These are phyloP conservation scores for Verticillium nubilum DNA, from an alignment of 2,329 filamentous ascomycete genomes.

Conservation along the genomic window DNA sequence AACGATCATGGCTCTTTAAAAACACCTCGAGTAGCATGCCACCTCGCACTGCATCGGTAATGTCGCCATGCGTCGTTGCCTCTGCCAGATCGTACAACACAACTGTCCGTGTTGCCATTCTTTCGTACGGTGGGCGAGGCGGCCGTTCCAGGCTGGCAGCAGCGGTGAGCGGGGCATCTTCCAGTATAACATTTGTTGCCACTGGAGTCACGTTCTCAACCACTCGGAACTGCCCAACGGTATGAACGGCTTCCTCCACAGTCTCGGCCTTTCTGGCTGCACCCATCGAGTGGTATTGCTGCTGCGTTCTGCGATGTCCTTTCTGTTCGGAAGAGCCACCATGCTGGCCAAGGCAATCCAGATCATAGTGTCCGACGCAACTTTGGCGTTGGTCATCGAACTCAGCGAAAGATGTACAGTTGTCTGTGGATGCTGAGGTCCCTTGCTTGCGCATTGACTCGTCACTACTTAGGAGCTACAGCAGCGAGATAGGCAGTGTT, in stretches of 20 bases:
- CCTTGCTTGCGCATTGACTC: constrained; percentile 2
- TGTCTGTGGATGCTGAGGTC: background rate
- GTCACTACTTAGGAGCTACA: constrained; percentile 11
- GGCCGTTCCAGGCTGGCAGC: background rate
- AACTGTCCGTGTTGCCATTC: constrained; percentile 49
- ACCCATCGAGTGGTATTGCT: background rate
- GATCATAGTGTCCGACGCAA: background rate
- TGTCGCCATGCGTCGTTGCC: constrained; percentile 57
- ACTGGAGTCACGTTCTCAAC: background rate
- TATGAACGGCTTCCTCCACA: background rate
- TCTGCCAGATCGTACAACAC: constrained; percentile 58
- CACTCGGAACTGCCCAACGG: constrained; percentile 1
- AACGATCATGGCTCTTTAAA: constrained; percentile 51
- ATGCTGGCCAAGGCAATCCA: background rate
- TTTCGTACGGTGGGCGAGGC: constrained; percentile 23
- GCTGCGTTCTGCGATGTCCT: background rate
- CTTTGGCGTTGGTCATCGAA: background rate
- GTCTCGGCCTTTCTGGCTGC: background rate
- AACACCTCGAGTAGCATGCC: constrained; percentile 66
- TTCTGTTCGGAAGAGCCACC: background rate
- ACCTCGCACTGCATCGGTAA: constrained; percentile 61
- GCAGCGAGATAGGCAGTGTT: background rate
- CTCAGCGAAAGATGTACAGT: background rate
- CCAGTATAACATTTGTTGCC: background rate
- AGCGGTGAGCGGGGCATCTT: background rate